Percentiles rank a stretch among this genome's conserved stretches.
Conservation (phyloP, 345 rosid species). For the Murraya paniculata region DNA sequence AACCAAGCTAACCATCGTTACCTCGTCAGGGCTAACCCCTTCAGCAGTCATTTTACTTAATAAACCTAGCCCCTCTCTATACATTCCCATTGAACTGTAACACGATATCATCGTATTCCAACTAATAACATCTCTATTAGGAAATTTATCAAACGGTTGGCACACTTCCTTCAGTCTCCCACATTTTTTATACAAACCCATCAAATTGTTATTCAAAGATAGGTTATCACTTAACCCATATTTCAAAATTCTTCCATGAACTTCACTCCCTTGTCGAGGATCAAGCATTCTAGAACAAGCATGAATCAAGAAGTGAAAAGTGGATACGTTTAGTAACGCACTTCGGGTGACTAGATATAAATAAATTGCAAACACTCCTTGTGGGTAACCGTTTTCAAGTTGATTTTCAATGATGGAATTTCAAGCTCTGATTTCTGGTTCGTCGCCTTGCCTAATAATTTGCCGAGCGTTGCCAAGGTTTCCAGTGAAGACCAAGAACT, state of each 20-base stretch:
- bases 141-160: not conserved
- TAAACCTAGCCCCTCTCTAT: not conserved
- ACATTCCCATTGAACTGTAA: not conserved
- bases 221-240: not conserved
- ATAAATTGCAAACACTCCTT: not conserved
- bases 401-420: not conserved
- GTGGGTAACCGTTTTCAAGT: not conserved
- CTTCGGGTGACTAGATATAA: not conserved
- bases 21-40: slow-evolving; percentile 1
- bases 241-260: slow-evolving; percentile 5
- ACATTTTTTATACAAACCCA: not conserved
- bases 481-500: not conserved
- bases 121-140: not conserved
- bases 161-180: not conserved
- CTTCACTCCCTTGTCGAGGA: not conserved
- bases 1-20: not conserved
- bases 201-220: not conserved
- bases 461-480: not conserved
- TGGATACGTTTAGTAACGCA: not conserved
- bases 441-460: not conserved
- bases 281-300: not conserved
- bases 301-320: slow-evolving; percentile 1
- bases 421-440: not conserved
- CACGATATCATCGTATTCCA: slow-evolving; percentile 7
- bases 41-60: not conserved